Evolutionary conservation across 768 basidiomycete genomes (phyloP).

Genomic region (Lactarius tabidus): DNA sequence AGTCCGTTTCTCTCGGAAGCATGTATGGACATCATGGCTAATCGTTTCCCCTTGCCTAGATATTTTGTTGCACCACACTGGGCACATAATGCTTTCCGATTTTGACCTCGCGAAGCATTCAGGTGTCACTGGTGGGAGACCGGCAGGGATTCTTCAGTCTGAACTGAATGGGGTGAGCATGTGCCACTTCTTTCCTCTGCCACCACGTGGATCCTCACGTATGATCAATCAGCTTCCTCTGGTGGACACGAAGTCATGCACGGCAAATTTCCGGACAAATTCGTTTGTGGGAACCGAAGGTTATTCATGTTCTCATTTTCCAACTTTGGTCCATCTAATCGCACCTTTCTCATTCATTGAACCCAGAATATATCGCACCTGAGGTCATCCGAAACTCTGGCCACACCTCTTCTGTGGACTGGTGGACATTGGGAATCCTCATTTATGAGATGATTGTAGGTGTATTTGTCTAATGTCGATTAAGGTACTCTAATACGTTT

Average conservation of each 20-base stretch:
- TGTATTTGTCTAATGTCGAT: slow-evolving; percentile 29
- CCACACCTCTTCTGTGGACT: slow-evolving; percentile 97
- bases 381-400: slow-evolving; percentile 97
- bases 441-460: slow-evolving; percentile 99
- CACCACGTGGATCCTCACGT: slow-evolving; percentile 13
- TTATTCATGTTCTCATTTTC: slow-evolving; percentile 31
- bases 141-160: slow-evolving; percentile 80
- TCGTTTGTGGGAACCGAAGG: slow-evolving; percentile 99
- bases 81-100: slow-evolving; percentile 99
- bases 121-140: slow-evolving; percentile 76
- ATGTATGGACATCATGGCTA: slow-evolving; percentile 17
- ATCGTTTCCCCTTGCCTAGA: slow-evolving; percentile 47
- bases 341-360: slow-evolving; percentile 22
- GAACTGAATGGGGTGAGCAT: slow-evolving; percentile 82
- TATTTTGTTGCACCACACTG: slow-evolving; percentile 94
- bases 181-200: background rate
- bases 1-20: slow-evolving; percentile 56
- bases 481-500: slow-evolving; percentile 23
- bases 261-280: slow-evolving; percentile 96
- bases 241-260: slow-evolving; percentile 96
- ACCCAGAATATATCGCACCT: slow-evolving; percentile 94
- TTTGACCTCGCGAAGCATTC: slow-evolving; percentile 99
- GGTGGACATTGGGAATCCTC: slow-evolving; percentile 98
- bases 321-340: slow-evolving; percentile 16
- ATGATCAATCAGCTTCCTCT: slow-evolving; percentile 63